Base-by-base conservation (phyloP, 306 rosid species). In the Styphnolobium japonicum region DNA sequence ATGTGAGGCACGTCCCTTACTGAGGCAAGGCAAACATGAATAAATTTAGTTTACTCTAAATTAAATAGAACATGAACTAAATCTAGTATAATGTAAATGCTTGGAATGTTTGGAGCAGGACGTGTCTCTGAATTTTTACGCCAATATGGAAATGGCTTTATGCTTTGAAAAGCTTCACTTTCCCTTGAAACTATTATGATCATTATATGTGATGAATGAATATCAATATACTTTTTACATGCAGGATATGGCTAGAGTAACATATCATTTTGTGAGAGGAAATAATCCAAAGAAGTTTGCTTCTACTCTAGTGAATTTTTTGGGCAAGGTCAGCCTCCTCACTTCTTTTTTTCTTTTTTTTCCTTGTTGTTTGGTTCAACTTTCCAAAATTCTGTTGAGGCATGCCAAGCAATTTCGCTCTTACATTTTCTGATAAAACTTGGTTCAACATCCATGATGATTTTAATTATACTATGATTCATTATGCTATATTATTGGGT, bases 161-260 rank as follows among this genome's bases (percentile, higher is more conserved):
- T 78, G 64, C 58, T 79, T 22, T 76, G 67, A 63, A 61, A 66
- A 73, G 77, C 82, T 62, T 64, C 68, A 75, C 67, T 11, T 71
- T 23, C 22, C 23, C 31, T 71, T 63, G 27, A 63, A 80, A 53
- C 22, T 76, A 36, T 46, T 69, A 31, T 65, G 33, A 67, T 42
- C 40, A 70, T 57, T 37, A 46, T 15, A 62, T 71, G 77, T 27
- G 56, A 56, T 40, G 34, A 61, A 33, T 60, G 55, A 70, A 43
- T 43, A 71, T 55, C 69, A 55, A 37, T 63, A 36, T 55, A 78
- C 75, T 40, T 87, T 81, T 88, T 56, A 31, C 31, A 67, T 78
- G 90, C 97, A 96, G 99, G 99, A 96, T 83, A 90, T 96, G 90
- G 75, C 89, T 89, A 92, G 86, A 75, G 96, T 96, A 27, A 85